phyloP scores from a whole-genome alignment of 768 basidiomycete genomes.

The Fomitopsis pulvina region DNA sequence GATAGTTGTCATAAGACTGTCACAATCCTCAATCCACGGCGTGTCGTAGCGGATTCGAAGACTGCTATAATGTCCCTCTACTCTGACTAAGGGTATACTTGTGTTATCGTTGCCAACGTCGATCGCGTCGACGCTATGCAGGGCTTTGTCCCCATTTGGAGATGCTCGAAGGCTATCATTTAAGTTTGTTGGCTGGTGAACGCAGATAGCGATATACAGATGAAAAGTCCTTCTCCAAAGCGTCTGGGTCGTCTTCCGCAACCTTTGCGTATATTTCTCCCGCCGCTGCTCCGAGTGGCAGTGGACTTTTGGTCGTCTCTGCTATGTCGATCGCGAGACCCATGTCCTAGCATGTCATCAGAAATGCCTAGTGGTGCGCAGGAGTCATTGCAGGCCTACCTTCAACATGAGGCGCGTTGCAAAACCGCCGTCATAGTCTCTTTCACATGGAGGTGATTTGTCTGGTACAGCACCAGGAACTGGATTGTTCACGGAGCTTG shows the following conservation, averaged over 20 bases:
- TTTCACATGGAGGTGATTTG: conserved; percentile 76
- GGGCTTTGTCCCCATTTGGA: too few species aligned
- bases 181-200: conserved; percentile 14
- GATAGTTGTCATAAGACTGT: too few species aligned
- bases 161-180: too few species aligned
- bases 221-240: conserved; percentile 73
- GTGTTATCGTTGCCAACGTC: too few species aligned
- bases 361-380: not conserved
- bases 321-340: conserved; percentile 69
- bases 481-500: conserved; percentile 82
- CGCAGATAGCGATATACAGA: conserved; percentile 66
- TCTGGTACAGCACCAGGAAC: conserved; percentile 67
- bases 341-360: conserved; percentile 56
- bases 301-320: conserved; percentile 35
- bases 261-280: conserved; percentile 54
- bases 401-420: conserved; percentile 81
- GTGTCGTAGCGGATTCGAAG: too few species aligned
- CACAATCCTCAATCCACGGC: too few species aligned
- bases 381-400: conserved; percentile 29
- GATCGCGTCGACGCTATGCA: too few species aligned
- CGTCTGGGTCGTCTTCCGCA: conserved; percentile 46
- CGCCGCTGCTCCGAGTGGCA: conserved; percentile 65
- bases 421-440: conserved; percentile 82
- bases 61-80: too few species aligned
- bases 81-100: too few species aligned